A percentile compares a stretch with the other conserved stretches of the same genome.
These are phyloP conservation scores for Pestalotiopsis sp. DNA, from an alignment of 2,329 filamentous ascomycete species.

Conservation along the genomic window DNA sequence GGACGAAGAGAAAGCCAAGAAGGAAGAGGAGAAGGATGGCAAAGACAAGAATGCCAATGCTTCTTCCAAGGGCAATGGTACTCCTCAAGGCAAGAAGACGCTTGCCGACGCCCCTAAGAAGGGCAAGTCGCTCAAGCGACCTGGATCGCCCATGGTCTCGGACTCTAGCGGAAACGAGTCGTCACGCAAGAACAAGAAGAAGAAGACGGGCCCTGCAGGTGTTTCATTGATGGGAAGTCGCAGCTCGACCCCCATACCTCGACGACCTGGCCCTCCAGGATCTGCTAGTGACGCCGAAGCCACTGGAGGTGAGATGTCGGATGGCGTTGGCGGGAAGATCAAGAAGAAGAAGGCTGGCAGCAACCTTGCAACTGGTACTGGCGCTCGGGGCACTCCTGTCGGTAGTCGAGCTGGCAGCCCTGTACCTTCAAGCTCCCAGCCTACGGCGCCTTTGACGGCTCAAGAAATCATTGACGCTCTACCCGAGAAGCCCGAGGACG, in stretches of 20 bases:
- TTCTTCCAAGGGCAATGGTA: slow-evolving; percentile 70
- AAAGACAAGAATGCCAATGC: slow-evolving; percentile 48
- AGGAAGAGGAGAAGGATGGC: slow-evolving; percentile 51
- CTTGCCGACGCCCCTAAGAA: slow-evolving; percentile 53
- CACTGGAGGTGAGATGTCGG: slow-evolving; percentile 69
- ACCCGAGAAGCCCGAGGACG: slow-evolving; percentile 46
- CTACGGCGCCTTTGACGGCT: slow-evolving; percentile 41
- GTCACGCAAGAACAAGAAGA: slow-evolving; percentile 76
- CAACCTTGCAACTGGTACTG: slow-evolving; percentile 30
- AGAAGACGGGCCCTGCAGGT: slow-evolving; percentile 54
- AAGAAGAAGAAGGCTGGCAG: slow-evolving; percentile 54
- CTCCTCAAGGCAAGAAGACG: slow-evolving; percentile 52
- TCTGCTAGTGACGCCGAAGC: slow-evolving; percentile 74
- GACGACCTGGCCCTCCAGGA: slow-evolving; percentile 50
- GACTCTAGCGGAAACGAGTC: slow-evolving; percentile 94
- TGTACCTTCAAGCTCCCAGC: slow-evolving; percentile 41
- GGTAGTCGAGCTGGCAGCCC: slow-evolving; percentile 67
- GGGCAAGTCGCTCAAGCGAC: slow-evolving; percentile 72
- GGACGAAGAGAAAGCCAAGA: slow-evolving; percentile 37
- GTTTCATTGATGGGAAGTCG: slow-evolving; percentile 54
- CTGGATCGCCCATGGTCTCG: slow-evolving; percentile 83
- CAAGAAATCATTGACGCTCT: slow-evolving; percentile 59
- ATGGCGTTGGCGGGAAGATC: slow-evolving; percentile 55
- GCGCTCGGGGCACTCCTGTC: slow-evolving; percentile 53
- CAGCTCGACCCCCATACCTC: slow-evolving; percentile 56